phyloP scores from a whole-genome alignment of 805 yeast genomes.

The Candida ovalis region DNA sequence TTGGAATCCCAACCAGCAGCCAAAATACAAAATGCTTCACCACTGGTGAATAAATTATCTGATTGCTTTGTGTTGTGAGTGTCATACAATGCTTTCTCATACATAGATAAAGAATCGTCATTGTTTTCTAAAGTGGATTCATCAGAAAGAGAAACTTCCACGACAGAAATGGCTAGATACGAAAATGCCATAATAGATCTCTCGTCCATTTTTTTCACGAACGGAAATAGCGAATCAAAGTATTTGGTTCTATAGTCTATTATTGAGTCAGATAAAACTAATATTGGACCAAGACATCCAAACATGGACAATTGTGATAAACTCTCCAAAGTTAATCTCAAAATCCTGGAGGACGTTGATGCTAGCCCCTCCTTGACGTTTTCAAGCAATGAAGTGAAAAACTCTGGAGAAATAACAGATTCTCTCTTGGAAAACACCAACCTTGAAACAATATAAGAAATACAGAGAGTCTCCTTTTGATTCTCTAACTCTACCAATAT shows the following conservation, averaged over 20 bases:
- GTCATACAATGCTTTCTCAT: slow-evolving; percentile 47
- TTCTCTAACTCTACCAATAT: slow-evolving; percentile 9
- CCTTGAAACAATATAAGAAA: slow-evolving; percentile 47
- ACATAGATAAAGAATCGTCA: slow-evolving; percentile 23
- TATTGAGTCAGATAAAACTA: slow-evolving; percentile 18
- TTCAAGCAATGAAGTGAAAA: slow-evolving; percentile 10
- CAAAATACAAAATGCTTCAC: slow-evolving; percentile 75
- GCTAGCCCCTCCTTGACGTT: slow-evolving; percentile 23
- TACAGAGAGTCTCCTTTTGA: slow-evolving; percentile 25
- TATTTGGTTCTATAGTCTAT: slow-evolving; percentile 23
- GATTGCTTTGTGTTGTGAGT: slow-evolving; percentile 64
- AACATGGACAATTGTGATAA: slow-evolving; percentile 42
- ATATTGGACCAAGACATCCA: slow-evolving; percentile 41
- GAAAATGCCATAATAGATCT: slow-evolving; percentile 54
- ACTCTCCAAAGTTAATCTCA: slow-evolving; percentile 33
- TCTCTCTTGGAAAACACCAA: slow-evolving; percentile 33
- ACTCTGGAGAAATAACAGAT: slow-evolving; percentile 10
- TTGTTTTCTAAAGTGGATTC: slow-evolving; percentile 17
- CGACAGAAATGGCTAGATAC: slow-evolving; percentile 41
- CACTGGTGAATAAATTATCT: slow-evolving; percentile 74
- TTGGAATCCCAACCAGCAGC: slow-evolving; percentile 75
- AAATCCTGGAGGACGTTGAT: slow-evolving; percentile 17
- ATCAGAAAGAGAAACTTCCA: slow-evolving; percentile 2
- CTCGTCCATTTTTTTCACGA: slow-evolving; percentile 57
- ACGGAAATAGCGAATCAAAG: slow-evolving; percentile 30